phyloP scores from a whole-genome alignment of 1,284 basidiomycete genomes.

The Coniferiporia weirii region DNA sequence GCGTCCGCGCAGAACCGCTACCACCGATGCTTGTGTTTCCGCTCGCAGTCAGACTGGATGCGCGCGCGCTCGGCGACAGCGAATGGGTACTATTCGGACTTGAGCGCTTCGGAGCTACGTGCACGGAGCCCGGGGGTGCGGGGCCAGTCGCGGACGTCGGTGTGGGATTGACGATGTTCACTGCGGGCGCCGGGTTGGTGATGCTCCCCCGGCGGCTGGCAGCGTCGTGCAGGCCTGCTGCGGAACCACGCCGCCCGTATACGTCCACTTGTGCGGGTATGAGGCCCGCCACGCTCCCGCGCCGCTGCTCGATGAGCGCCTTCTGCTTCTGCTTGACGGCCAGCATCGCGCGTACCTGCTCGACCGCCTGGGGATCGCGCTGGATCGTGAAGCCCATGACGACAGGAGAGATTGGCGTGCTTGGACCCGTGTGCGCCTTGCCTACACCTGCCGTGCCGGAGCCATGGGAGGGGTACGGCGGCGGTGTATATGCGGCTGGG shows the following conservation, averaged over 20 bases:
- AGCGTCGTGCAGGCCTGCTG: slow-evolving; percentile 5
- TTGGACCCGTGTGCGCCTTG: slow-evolving; percentile 11
- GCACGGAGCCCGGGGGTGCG: neutral
- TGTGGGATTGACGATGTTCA: slow-evolving; percentile 17
- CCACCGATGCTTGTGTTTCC: neutral
- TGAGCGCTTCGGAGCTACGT: slow-evolving; percentile 1
- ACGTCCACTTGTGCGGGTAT: neutral
- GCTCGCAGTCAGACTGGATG: neutral
- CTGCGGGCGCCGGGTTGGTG: slow-evolving; percentile 9
- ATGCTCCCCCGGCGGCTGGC: slow-evolving; percentile 12
- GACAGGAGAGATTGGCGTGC: slow-evolving; percentile 57
- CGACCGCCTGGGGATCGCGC: slow-evolving; percentile 49
- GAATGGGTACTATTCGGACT: neutral
- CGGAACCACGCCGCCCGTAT: slow-evolving; percentile 7
- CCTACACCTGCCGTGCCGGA: neutral
- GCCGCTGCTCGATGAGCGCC: slow-evolving; percentile 60
- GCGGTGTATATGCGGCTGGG: neutral
- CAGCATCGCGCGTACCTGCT: slow-evolving; percentile 59
- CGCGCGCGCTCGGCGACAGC: slow-evolving; percentile 1
- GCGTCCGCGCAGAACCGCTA: neutral
- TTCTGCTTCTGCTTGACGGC: slow-evolving; percentile 65
- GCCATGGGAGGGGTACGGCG: neutral
- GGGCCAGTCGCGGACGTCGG: slow-evolving; percentile 14
- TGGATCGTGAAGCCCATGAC: slow-evolving; percentile 57
- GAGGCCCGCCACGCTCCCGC: slow-evolving; percentile 50